Percentiles rank a stretch among this genome's conserved stretches.
Conservation (phyloP, 1,284 basidiomycete species). For the Peniophora sp. region DNA sequence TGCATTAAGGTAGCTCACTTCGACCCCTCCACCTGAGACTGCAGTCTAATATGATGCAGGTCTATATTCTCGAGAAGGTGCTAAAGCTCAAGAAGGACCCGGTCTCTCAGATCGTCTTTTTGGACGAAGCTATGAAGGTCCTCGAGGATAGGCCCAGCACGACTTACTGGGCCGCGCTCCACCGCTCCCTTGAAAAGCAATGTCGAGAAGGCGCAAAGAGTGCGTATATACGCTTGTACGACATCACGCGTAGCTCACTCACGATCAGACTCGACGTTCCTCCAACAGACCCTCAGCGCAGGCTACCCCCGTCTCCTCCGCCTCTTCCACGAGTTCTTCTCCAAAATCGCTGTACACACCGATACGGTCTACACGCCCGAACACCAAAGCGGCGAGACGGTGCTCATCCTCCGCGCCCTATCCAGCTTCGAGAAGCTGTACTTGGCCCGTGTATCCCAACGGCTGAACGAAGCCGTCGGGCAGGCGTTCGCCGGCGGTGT, state of each 20-base stretch:
- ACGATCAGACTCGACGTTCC: conserved; percentile 62
- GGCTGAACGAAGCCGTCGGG: conserved; percentile 73
- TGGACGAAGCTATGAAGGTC: conserved; percentile 87
- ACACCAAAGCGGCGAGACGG: conserved; percentile 88
- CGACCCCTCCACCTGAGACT: neutral
- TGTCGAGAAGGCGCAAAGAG: conserved; percentile 71
- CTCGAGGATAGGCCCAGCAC: conserved; percentile 87
- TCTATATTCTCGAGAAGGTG: conserved; percentile 93
- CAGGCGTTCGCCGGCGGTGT: conserved; percentile 64
- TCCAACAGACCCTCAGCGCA: conserved; percentile 79
- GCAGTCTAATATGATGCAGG: conserved; percentile 32
- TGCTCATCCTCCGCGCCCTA: conserved; percentile 78
- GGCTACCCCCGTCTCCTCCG: conserved; percentile 84
- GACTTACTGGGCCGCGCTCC: conserved; percentile 85
- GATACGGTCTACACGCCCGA: conserved; percentile 82
- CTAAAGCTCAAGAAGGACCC: conserved; percentile 82
- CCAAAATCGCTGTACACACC: conserved; percentile 89
- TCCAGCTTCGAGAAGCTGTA: conserved; percentile 80
- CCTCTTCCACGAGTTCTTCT: conserved; percentile 93
- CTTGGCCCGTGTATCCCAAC: conserved; percentile 73
- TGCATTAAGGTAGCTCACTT: conserved; percentile 72
- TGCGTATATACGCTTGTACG: conserved; percentile 21
- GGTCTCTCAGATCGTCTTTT: conserved; percentile 68
- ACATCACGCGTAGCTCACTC: neutral
- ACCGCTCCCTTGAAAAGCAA: conserved; percentile 73